phyloP scores from a whole-genome alignment of 495 filamentous ascomycete species.

The Hypoxylon trugodes region DNA sequence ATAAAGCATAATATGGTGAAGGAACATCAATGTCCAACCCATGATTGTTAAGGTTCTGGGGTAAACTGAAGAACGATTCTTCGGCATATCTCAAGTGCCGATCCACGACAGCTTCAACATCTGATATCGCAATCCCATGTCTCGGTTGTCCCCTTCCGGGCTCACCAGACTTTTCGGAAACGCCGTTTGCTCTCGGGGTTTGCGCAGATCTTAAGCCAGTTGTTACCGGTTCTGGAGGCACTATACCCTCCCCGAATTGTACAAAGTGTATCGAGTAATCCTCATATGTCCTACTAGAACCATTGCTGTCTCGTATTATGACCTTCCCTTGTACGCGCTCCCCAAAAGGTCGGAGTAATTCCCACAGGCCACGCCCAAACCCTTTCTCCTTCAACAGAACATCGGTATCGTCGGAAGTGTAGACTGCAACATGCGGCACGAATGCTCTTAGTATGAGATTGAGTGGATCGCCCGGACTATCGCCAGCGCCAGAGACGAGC shows the following conservation, averaged over 20 bases:
- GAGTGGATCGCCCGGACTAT: constrained; percentile 67
- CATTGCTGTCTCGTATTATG: constrained; percentile 86
- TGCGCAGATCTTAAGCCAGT: constrained; percentile 47
- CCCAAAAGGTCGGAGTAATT: constrained; percentile 89
- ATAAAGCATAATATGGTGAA: constrained; percentile 78
- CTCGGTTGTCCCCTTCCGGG: constrained; percentile 20
- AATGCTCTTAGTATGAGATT: constrained; percentile 83
- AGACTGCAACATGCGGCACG: constrained; percentile 84
- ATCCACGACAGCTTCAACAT: constrained; percentile 62
- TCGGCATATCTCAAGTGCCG: constrained; percentile 62
- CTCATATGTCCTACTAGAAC: constrained; percentile 81
- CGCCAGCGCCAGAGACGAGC: constrained; percentile 58
- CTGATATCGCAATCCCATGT: constrained; percentile 35
- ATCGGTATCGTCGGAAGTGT: constrained; percentile 84
- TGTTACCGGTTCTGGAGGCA: constrained; percentile 54
- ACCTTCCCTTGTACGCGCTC: constrained; percentile 88
- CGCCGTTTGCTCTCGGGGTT: constrained; percentile 38
- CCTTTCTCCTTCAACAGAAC: constrained; percentile 84
- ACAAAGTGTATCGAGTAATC: constrained; percentile 91
- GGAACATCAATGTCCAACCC: constrained; percentile 51
- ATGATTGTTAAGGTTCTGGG: constrained; percentile 50
- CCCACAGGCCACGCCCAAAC: constrained; percentile 80
- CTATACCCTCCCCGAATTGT: constrained; percentile 67
- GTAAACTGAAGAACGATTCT: constrained; percentile 52
- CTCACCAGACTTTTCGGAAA: constrained; percentile 26